Conservation (phyloP, 2,329 filamentous ascomycete species). For the Boeremia lycopersici region DNA sequence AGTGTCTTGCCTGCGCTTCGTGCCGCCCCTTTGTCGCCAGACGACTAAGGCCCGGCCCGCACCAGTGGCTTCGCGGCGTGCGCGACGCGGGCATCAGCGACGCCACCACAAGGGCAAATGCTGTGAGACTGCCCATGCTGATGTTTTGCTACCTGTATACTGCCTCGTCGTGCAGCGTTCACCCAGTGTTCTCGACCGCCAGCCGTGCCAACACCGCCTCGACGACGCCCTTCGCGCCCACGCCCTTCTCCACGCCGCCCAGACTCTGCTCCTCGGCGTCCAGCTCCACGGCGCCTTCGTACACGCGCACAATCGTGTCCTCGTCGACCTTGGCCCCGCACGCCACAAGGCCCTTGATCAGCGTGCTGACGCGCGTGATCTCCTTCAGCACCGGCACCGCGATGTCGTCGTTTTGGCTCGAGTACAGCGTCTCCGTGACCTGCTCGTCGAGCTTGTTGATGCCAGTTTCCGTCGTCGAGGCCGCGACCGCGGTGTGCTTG, state of each 20-base stretch:
- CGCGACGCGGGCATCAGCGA: neutral
- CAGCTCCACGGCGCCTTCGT: constrained; percentile 80
- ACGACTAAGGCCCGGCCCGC: neutral
- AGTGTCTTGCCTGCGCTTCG: neutral
- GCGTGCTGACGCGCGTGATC: constrained; percentile 81
- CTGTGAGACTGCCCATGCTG: too few relatives aligned
- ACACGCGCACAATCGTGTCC: constrained; percentile 81
- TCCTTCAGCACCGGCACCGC: constrained; percentile 78
- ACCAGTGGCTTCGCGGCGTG: neutral
- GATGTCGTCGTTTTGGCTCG: constrained; percentile 91
- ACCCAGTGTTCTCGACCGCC: constrained; percentile 33
- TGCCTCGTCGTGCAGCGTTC: neutral
- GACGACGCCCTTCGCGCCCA: constrained; percentile 41
- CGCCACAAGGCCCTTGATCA: constrained; percentile 82
- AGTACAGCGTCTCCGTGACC: constrained; percentile 85
- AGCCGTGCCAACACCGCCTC: constrained; percentile 38
- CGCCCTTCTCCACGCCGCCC: constrained; percentile 51
- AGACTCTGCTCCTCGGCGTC: constrained; percentile 65
- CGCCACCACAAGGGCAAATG: neutral
- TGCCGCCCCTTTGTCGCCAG: neutral
- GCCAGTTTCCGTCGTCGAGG: constrained; percentile 60
- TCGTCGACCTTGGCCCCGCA: constrained; percentile 86
- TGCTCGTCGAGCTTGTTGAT: constrained; percentile 89
- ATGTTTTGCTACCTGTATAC: too few relatives aligned
- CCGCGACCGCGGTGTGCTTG: constrained; percentile 72